Base-by-base conservation (phyloP, 176 grass and related monocot species). In the Oryza meridionalis region DNA sequence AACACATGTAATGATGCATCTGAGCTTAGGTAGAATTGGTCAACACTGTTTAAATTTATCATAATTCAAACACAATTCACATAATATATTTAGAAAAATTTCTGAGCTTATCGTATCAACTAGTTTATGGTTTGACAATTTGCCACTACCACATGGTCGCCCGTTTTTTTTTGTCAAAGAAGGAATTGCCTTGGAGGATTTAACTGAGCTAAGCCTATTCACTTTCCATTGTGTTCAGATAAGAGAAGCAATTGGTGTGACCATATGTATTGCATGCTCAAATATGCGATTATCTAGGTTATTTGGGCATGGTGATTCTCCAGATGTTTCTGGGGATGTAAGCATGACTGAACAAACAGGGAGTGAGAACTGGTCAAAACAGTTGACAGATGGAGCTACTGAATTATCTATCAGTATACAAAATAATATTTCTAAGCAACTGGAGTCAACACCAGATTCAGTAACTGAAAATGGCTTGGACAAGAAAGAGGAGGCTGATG, bases 181-280 rank as follows among this genome's bases (percentile, higher is more conserved):
- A 72, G 19, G 82, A 64, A 67, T 43, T 68, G 50, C 47, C 16
- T 68, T 19, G 37, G 37, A 78, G 55, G 19, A 61, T n/a, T 22
- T 61, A 61, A 72, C 15, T 38, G 37, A 40, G 58, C 15, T 22
- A 35, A 35, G 16, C 45, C 43, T 0, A 5, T 85, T 76, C 9
- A 1, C 9, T 27, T 31, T 66, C 37, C 44, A 55, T 80, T 68
- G 73, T 21, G 47, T 73, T 79, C 76, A 98, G 96, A 93, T 98
- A 53, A 93, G 96, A 89, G 96, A 98, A 95, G 89, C 93, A 69
- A 95, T 98, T 76, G 96, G 96, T 49, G 86, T 95, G 47, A 79
- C 96, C 70, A 85, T 95, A 72, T 93, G 91, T 82, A 81, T 95
- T 51, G 69, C 94, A 80, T 95, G 87, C 81, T 98, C 96, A 82